Percentiles rank a stretch among this genome's conserved stretches.
Conservation (phyloP, 2,329 filamentous ascomycete species). For the Trichoderma breve region DNA sequence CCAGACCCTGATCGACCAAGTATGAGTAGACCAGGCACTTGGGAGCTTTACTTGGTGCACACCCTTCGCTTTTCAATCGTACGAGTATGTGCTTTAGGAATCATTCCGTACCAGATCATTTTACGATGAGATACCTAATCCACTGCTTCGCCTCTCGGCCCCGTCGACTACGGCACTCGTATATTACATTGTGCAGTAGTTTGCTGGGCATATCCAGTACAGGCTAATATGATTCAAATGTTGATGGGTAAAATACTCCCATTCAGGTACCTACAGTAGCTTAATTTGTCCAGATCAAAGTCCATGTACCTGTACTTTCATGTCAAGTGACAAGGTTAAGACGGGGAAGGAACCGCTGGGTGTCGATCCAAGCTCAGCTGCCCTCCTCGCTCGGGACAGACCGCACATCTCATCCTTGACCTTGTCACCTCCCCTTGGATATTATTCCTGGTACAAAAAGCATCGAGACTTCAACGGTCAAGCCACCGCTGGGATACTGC, state of each 20-base stretch:
- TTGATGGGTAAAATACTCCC: background rate
- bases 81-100: background rate
- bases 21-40: background rate
- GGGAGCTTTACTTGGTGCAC: background rate
- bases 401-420: background rate
- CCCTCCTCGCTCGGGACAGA: background rate
- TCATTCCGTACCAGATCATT: background rate
- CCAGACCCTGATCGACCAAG: background rate
- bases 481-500: background rate
- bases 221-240: background rate
- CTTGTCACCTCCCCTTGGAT: background rate
- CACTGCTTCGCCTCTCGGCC: background rate
- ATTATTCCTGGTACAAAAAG: background rate
- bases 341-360: background rate
- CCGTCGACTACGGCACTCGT: background rate
- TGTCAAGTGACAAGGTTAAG: background rate
- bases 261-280: background rate
- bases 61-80: background rate
- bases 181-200: background rate
- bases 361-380: background rate
- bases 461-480: conserved; percentile 1
- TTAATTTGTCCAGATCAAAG: background rate
- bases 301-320: background rate
- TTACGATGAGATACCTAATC: background rate
- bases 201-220: background rate